Evolutionary conservation across 345 rosid genomes (phyloP), one percentile per base, ranked within the genome.

Genomic region (Eucalyptus viminalis): DNA sequence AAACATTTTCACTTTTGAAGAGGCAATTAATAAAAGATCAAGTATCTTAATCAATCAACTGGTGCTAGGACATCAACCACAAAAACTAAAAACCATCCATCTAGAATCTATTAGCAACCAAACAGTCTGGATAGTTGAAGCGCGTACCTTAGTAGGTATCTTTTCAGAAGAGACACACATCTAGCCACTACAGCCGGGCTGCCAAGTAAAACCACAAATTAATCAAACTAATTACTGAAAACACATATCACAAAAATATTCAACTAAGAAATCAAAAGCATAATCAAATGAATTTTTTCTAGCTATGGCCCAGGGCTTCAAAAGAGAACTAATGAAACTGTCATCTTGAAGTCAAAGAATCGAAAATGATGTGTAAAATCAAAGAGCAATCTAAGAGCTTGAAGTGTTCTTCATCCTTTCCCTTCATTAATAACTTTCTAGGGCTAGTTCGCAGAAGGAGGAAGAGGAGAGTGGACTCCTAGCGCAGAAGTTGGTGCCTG

Each of bases 101-200:
- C 47, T 45, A 88, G 19, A 44, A 53, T 49, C 69, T 80, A 83
- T 45, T 53, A 14, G 50, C 80, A 44, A 25, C 34, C 90, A 85
- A 85, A 58, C 21, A 29, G 54, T 27, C 43, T 34, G 49, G 56
- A 49, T 58, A 69, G 86, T 88, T 89, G 86, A 90, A 89, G 86
- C 88, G 31, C 93, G 86, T 94, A 96, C 99, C 97, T 92, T 91
- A 98, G 90, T 90, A 98, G 96, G 92, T 96, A 93, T 24, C 99
- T 95, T 94, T 98, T 98, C 93, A 98, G 91, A 91, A 97, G 95
- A 87, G 97, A 94, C 94, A 98, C 99, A 88, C 99, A 98, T 91
- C 98, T 96, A 86, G 96, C 97, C 90, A 98, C 99, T 86, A 97
- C 99, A 72, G 98, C 99, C 58, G 99, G 99, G 91, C 99, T 98